A percentile compares a stretch with the other conserved stretches of the same genome.
These are phyloP conservation scores for Coemansia interrupta DNA, from an alignment of 192 early-diverging fungal genomes.

Conservation along the genomic window DNA sequence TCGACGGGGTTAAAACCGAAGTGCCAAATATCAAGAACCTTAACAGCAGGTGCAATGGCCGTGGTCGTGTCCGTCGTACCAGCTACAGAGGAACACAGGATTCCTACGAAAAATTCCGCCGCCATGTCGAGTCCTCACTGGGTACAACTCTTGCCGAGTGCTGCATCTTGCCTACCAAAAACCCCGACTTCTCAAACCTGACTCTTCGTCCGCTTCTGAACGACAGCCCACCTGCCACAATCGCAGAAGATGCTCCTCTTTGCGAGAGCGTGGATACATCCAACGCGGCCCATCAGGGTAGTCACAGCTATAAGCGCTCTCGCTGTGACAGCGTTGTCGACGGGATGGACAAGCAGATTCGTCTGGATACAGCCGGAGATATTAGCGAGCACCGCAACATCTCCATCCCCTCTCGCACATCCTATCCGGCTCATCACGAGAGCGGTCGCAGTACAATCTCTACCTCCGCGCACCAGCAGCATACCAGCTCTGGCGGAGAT, in stretches of 20 bases:
- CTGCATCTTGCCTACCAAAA: constrained; percentile 47
- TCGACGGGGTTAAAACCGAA: constrained; percentile 47
- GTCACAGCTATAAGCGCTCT: constrained; percentile 16
- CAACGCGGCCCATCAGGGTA: background rate
- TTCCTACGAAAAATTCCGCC: constrained; percentile 42
- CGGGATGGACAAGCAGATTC: constrained; percentile 26
- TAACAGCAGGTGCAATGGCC: constrained; percentile 46
- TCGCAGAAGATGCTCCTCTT: constrained; percentile 14
- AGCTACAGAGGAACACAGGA: constrained; percentile 46
- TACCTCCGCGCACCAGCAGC: background rate
- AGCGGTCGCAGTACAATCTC: no score
- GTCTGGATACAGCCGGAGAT: background rate
- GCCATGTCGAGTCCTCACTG: constrained; percentile 39
- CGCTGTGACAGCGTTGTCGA: constrained; percentile 48
- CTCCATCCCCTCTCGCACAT: background rate
- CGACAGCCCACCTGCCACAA: constrained; percentile 3
- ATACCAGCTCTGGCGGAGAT: background rate
- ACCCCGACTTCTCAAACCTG: constrained; percentile 48
- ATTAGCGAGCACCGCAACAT: background rate
- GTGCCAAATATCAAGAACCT: constrained; percentile 55
- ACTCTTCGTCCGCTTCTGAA: constrained; percentile 50
- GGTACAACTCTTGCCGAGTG: constrained; percentile 29
- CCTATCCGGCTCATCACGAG: constrained; percentile 3
- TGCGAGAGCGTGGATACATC: constrained; percentile 5
- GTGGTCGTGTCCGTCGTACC: constrained; percentile 51